Conservation (phyloP, 257 asterid species). For the Forsythia viridissima region DNA sequence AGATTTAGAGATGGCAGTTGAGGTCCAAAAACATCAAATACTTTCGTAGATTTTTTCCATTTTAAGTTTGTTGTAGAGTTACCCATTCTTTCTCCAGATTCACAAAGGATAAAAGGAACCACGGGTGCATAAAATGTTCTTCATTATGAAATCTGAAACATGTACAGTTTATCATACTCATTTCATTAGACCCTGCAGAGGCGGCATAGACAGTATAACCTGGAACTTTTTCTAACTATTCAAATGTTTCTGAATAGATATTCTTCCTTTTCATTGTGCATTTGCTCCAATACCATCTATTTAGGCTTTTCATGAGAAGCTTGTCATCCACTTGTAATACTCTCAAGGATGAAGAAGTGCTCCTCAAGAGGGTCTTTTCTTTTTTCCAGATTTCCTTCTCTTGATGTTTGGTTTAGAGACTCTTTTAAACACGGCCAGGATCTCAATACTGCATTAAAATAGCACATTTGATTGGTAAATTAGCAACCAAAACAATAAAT, state of each 20-base stretch:
- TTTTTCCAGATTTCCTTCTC: constrained; percentile 60
- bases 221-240: constrained; percentile 2
- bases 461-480: constrained; percentile 20
- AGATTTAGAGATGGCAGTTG: no score
- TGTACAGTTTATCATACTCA: constrained; percentile 15
- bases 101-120: constrained; percentile 21
- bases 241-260: background rate
- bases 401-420: constrained; percentile 46
- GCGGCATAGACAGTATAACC: constrained; percentile 13
- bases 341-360: constrained; percentile 21
- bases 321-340: background rate
- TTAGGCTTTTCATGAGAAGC: background rate
- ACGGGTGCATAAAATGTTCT: constrained; percentile 27
- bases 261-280: background rate
- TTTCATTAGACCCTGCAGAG: constrained; percentile 23
- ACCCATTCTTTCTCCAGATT: constrained; percentile 33
- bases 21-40: no score
- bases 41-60: background rate
- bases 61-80: background rate
- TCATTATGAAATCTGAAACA: background rate
- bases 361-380: constrained; percentile 43
- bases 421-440: constrained; percentile 83
- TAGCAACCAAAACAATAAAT: constrained; percentile 12
- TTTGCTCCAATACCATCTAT: background rate
- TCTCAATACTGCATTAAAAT: constrained; percentile 72